A percentile compares a stretch with the other conserved stretches of the same genome.
These are phyloP conservation scores for Picochlorum sp. DNA, from an alignment of 139 green algal genomes.

Conservation along the genomic window DNA sequence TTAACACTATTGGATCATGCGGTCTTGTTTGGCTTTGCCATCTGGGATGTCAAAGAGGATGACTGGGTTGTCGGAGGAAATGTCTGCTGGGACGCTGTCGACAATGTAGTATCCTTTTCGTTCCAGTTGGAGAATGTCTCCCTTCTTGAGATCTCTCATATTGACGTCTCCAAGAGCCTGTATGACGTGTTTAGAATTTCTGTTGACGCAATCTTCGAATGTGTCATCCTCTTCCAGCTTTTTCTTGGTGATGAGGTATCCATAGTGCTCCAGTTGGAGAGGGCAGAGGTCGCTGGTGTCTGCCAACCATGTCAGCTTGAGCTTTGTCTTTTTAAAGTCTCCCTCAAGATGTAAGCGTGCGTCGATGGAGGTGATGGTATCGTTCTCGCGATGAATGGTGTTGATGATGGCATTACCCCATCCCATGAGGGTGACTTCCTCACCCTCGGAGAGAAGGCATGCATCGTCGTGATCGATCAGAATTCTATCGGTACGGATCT, in stretches of 20 bases:
- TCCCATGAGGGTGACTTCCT: constrained; percentile 97
- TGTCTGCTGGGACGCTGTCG: constrained; percentile 54
- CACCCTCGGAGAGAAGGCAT: constrained; percentile 56
- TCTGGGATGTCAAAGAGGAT: constrained; percentile 92
- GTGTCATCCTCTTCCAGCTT: constrained; percentile 91
- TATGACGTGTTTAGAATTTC: constrained; percentile 34
- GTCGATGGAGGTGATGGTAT: constrained; percentile 14
- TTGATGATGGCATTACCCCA: constrained; percentile 93
- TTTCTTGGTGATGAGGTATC: constrained; percentile 91
- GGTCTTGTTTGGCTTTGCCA: constrained; percentile 29
- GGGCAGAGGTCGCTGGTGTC: constrained; percentile 36
- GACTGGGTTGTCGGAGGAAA: constrained; percentile 46
- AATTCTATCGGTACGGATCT: constrained; percentile 36
- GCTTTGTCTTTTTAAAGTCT: constrained; percentile 89
- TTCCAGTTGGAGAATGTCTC: constrained; percentile 93
- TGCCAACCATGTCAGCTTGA: constrained; percentile 96
- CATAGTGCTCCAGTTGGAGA: constrained; percentile 69
- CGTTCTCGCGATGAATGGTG: constrained; percentile 7
- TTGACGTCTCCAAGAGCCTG: constrained; percentile 83
- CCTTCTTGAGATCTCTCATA: constrained; percentile 83
- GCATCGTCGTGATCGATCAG: constrained; percentile 87
- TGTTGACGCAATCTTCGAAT: constrained; percentile 70
- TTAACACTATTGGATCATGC: no score
- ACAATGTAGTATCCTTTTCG: constrained; percentile 96
- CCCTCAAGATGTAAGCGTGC: constrained; percentile 76